phyloP scores from a whole-genome alignment of 1,139 yeast genomes.

The Nakaseomyces glabratus region DNA sequence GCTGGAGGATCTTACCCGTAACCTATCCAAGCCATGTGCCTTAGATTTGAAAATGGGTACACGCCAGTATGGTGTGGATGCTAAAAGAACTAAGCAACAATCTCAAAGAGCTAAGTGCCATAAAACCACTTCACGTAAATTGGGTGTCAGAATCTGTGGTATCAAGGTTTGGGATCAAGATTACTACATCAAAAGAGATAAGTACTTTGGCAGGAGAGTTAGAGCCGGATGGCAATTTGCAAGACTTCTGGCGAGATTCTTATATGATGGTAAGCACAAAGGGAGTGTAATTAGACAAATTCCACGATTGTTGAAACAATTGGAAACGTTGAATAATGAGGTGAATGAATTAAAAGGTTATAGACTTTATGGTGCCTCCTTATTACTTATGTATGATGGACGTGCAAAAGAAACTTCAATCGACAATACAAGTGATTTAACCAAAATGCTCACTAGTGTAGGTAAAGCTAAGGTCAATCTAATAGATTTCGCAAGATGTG shows the following conservation, averaged over 20 bases:
- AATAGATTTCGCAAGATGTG: constrained; percentile 93
- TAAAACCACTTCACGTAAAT: constrained; percentile 64
- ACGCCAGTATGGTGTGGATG: constrained; percentile 95
- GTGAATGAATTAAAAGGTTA: constrained; percentile 60
- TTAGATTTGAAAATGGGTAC: constrained; percentile 97
- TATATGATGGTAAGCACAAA: constrained; percentile 60
- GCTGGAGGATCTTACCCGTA: constrained; percentile 83
- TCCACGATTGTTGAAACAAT: constrained; percentile 52
- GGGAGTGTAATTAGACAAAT: constrained; percentile 60
- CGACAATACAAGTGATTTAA: constrained; percentile 33
- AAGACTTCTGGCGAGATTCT: constrained; percentile 60
- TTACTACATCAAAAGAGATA: constrained; percentile 63
- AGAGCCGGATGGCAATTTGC: constrained; percentile 70
- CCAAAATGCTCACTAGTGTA: constrained; percentile 63
- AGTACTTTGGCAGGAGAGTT: constrained; percentile 82
- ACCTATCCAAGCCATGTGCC: constrained; percentile 79
- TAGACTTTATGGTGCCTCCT: constrained; percentile 84
- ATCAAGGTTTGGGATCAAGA: constrained; percentile 72
- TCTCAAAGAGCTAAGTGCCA: constrained; percentile 80
- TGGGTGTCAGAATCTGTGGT: constrained; percentile 94
- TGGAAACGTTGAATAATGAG: constrained; percentile 49
- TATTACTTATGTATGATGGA: constrained; percentile 84
- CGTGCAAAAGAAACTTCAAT: constrained; percentile 20
- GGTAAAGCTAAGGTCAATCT: constrained; percentile 48
- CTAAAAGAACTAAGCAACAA: constrained; percentile 56